Evolutionary conservation across 805 yeast species (phyloP).

Genomic region (Clavispora fructus): DNA sequence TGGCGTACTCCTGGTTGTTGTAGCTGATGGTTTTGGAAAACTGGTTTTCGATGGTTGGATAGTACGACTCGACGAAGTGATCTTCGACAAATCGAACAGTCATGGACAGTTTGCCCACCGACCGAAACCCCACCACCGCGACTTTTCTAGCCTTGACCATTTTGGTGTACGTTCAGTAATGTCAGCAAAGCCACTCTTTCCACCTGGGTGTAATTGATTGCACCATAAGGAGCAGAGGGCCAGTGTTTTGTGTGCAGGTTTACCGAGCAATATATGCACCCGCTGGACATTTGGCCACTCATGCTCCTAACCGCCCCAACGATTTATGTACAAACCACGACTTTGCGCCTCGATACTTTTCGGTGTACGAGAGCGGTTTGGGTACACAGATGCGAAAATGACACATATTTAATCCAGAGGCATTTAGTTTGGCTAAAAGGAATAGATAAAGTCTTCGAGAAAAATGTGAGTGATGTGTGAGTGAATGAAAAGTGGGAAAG

Average conservation of each 20-base stretch:
- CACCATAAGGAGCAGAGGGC: background rate
- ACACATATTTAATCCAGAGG: too few relatives aligned
- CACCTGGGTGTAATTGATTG: background rate
- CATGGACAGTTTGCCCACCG: conserved; percentile 84
- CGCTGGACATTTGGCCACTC: too few relatives aligned
- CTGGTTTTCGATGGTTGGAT: conserved; percentile 88
- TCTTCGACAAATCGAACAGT: conserved; percentile 83
- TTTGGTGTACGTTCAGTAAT: background rate
- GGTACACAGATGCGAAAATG: too few relatives aligned
- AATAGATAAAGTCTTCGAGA: too few relatives aligned
- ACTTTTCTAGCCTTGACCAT: conserved; percentile 61
- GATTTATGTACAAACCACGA: too few relatives aligned
- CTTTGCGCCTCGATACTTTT: too few relatives aligned
- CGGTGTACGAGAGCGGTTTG: too few relatives aligned
- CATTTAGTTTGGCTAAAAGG: too few relatives aligned
- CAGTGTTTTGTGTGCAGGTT: background rate
- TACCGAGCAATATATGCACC: too few relatives aligned
- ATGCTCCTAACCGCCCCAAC: too few relatives aligned
- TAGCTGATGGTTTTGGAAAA: conserved; percentile 64
- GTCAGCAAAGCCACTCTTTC: background rate
- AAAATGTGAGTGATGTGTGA: too few relatives aligned
- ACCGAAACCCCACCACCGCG: conserved; percentile 82
- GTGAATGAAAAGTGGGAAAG: too few relatives aligned
- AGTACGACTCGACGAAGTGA: conserved; percentile 82
- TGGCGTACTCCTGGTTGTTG: conserved; percentile 68